phyloP scores from a whole-genome alignment of 129 eudicot genomes.

The Daucus carota region DNA sequence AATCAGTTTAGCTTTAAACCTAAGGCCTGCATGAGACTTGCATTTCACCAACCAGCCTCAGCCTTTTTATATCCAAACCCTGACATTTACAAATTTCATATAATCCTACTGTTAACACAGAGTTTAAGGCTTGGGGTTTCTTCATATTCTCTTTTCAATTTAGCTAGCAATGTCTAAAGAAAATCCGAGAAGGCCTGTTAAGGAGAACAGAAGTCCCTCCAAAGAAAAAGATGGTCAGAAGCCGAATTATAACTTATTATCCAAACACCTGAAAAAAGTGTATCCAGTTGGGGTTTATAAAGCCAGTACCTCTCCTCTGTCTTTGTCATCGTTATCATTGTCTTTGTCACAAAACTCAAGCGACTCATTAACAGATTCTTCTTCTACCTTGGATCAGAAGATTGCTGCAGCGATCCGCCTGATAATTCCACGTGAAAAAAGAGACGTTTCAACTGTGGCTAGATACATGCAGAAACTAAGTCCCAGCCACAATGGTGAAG shows the following conservation, averaged over 20 bases:
- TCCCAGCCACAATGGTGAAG: constrained; percentile 33
- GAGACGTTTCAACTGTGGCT: constrained; percentile 31
- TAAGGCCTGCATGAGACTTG: constrained; percentile 42
- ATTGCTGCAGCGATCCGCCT: constrained; percentile 61
- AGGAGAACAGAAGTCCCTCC: constrained; percentile 31
- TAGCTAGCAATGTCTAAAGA: constrained; percentile 49
- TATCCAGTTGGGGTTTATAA: constrained; percentile 71
- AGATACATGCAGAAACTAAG: constrained; percentile 21
- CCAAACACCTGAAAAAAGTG: constrained; percentile 75
- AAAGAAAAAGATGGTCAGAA: constrained; percentile 33
- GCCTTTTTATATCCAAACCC: constrained; percentile 13
- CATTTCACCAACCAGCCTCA: constrained; percentile 50
- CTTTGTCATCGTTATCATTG: constrained; percentile 79
- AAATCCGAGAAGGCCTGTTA: constrained; percentile 29
- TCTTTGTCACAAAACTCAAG: constrained; percentile 68
- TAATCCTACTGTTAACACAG: constrained; percentile 8
- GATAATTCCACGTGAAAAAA: constrained; percentile 34
- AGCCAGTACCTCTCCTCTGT: constrained; percentile 52
- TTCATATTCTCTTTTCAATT: constrained; percentile 12
- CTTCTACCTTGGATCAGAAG: constrained; percentile 61
- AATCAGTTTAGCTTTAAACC: constrained; percentile 36
- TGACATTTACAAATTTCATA: constrained; percentile 28
- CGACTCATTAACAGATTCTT: constrained; percentile 61
- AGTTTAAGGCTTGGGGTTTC: constrained; percentile 13
- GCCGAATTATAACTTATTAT: constrained; percentile 38